Conservation (phyloP, 495 filamentous ascomycete species). For the Parathielavia hyrcaniae region DNA sequence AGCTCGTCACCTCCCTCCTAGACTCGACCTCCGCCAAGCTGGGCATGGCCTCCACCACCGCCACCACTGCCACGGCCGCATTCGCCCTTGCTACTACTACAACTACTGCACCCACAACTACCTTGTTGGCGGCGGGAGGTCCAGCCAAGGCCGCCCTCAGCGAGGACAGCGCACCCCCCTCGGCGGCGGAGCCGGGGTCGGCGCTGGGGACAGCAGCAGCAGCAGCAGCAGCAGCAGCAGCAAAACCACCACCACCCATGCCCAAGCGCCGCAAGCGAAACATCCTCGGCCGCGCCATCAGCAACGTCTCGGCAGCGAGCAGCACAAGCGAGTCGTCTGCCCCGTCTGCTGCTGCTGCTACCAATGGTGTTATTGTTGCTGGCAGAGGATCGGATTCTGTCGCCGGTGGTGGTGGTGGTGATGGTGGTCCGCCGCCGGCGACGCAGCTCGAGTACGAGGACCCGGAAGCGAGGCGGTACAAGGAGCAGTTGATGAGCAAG, state of each 20-base stretch:
- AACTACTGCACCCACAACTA: not conserved
- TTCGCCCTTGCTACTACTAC: slow-evolving; percentile 6
- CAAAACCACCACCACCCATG: not conserved
- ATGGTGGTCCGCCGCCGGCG: slow-evolving; percentile 28
- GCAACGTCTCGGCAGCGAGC: slow-evolving; percentile 44
- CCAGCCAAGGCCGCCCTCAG: slow-evolving; percentile 9
- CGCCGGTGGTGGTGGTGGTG: not conserved
- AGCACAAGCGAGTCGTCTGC: slow-evolving; percentile 13
- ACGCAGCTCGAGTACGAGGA: slow-evolving; percentile 47
- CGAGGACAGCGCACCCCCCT: not conserved
- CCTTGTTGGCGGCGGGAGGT: too few relatives aligned
- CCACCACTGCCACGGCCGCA: slow-evolving; percentile 16
- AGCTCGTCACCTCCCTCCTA: slow-evolving; percentile 27
- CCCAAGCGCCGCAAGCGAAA: slow-evolving; percentile 33
- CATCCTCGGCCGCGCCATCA: slow-evolving; percentile 46
- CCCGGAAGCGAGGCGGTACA: slow-evolving; percentile 31
- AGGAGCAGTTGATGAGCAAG: slow-evolving; percentile 21
- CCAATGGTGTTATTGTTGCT: not conserved
- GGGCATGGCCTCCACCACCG: slow-evolving; percentile 5
- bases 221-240: too few relatives aligned
- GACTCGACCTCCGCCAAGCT: slow-evolving; percentile 14
- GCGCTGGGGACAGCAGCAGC: not conserved
- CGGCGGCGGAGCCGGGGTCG: not conserved
- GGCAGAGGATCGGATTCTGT: slow-evolving; percentile 32
- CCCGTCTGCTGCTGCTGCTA: not conserved